Base-by-base conservation (phyloP, 106 monocot genomes). In the Chionographis japonica region DNA sequence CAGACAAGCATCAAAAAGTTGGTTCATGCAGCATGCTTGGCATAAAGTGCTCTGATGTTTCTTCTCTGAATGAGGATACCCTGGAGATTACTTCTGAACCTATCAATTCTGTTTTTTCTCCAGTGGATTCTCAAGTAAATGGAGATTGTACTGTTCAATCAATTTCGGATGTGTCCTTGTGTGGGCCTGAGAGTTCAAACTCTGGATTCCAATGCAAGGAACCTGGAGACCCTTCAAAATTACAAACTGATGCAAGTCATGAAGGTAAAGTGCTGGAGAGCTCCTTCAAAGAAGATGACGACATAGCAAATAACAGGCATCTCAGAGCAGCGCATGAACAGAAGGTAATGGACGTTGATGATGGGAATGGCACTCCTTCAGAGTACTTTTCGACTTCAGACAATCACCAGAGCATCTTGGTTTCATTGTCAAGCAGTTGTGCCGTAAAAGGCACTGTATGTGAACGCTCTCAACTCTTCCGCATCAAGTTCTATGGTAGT, bases 401-500 rank as follows among this genome's bases (percentile, higher is more conserved):
- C 52, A 88, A 70, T 54, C 72, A 73, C 52, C 85, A 92, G 62
- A 97, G 86, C 66, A 95, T 97, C 72, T 87, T 97, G 72, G 92
- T 97, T 77, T 97, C 97, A 35, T 63, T 89, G 11, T 97, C 97
- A 52, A 97, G 82, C 58, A 85, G 76, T 66, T 86, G 87, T 65
- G 62, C 80, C 11, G 56, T 52, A 37, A 89, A 83, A 71, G 87
- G 81, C 61, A 81, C 74, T 36, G 71, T 87, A 16, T 97, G 92
- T 60, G 85, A 87, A 74, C 75, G 79, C 16, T 81, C 92, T 70
- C 84, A 83, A 8, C 89, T 97, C 8, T 58, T 87, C 40, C 89
- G 97, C 8, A 92, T 97, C 37, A 97, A 92, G 54, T 97, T 92
- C 38, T 97, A 97, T 81, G 89, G 92, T 40, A 85, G 71, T 67